Evolutionary conservation across 768 basidiomycete genomes (phyloP), one percentile per base, ranked within the genome.

Genomic region (Neoboletus magnificus): DNA sequence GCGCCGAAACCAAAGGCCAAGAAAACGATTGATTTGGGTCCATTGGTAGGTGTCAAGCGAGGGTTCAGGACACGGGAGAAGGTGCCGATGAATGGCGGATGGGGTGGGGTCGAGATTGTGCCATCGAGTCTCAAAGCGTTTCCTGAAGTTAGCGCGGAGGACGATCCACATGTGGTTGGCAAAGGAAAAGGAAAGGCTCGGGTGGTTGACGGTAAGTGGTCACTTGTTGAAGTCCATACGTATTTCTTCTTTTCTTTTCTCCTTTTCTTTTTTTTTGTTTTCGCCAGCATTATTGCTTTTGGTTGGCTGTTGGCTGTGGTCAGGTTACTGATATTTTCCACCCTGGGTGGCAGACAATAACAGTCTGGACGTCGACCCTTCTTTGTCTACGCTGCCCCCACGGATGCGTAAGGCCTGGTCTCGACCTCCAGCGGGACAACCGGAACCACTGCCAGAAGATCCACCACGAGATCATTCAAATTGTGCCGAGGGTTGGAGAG

Each of bases 11-110:
- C 41, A 9, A 55, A 20, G 25, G 18, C 20, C 12, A 56, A 50
- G 42, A 52, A 60, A 15, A 16, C 29, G 6, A 58, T 78, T 0
- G 81, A 88, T 65, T 63, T 89, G 1, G 87, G 87, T 15, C 87
- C 87, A 6, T 70, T 89, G 29, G 71, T 89, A 0, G 87, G 85
- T 15, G 62, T 66, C 25, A 73, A 79, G 57, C 72, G 87, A 5
- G 86, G 87, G 3, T 86, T 89, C 58, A 73, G 76, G 62, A 85
- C 87, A 22, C 69, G 78, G 43, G 87, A 87, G 66, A 73, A 75
- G 60, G 72, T 79, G 2, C 80, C 80, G 8, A 74, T 73, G 52
- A 79, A 78, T 40, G 84, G 87, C 1, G 87, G 87, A 4, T 77
- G 87, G 72, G 77, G 79, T 22, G 85, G 85, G 0, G 79, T 86